Conservation (phyloP, 345 rosid species). For the Eucalyptus pumila region DNA sequence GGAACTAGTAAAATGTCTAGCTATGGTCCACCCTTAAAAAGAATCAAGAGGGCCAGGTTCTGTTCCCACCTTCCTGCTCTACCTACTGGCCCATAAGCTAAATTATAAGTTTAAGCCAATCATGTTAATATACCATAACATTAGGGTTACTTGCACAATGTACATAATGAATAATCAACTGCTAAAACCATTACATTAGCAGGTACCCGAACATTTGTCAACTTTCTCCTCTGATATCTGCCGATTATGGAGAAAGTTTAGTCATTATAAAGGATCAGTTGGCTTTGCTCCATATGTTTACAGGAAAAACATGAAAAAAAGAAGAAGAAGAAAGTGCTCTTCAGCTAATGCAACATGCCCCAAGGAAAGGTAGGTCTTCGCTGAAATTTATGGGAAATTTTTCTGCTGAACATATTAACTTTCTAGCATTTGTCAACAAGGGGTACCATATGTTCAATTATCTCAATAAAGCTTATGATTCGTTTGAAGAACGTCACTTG, state of each 20-base stretch:
- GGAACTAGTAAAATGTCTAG: neutral
- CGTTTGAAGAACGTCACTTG: neutral
- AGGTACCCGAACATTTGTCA: neutral
- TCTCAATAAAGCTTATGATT: neutral
- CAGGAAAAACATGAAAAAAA: rapidly evolving
- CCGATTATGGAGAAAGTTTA: neutral
- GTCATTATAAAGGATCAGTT: neutral
- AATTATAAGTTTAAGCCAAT: neutral
- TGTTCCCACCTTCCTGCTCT: neutral
- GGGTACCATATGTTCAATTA: neutral
- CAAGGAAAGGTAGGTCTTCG: neutral
- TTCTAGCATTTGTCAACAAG: neutral
- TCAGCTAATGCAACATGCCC: neutral
- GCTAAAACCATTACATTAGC: neutral
- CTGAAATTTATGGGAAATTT: neutral
- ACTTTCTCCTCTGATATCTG: neutral
- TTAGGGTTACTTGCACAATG: neutral
- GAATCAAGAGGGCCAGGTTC: neutral
- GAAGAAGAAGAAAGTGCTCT: neutral
- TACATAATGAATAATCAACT: neutral
- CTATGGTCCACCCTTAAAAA: neutral
- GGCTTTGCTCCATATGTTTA: neutral
- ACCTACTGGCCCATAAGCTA: neutral
- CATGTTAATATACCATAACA: neutral
- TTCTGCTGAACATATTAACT: neutral